These are phyloP conservation scores for Candida pseudoviswanathii DNA, from an alignment of 1,139 yeast species.

Conservation along the genomic window DNA sequence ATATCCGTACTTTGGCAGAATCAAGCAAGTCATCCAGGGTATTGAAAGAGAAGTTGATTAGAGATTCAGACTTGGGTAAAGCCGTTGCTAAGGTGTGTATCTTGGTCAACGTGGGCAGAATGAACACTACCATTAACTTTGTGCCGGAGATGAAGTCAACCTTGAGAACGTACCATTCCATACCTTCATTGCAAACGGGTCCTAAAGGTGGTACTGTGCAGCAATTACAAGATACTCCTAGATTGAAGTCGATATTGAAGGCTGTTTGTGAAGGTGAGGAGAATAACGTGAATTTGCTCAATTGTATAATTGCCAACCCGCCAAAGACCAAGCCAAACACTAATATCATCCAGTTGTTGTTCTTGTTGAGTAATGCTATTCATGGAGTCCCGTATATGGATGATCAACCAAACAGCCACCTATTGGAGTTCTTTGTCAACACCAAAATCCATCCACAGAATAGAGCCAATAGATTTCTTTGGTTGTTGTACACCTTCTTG, in stretches of 20 bases:
- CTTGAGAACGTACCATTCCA: constrained; percentile 87
- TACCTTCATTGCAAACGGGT: constrained; percentile 82
- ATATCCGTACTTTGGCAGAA: constrained; percentile 78
- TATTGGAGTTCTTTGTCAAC: constrained; percentile 69
- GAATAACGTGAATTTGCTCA: constrained; percentile 40
- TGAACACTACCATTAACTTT: constrained; percentile 93
- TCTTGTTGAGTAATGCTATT: constrained; percentile 69
- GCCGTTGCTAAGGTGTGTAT: constrained; percentile 83
- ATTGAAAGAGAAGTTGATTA: constrained; percentile 71
- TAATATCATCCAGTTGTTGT: constrained; percentile 70
- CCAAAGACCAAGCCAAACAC: constrained; percentile 47
- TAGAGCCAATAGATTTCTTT: constrained; percentile 73
- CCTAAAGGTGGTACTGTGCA: constrained; percentile 56
- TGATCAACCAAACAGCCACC: constrained; percentile 27
- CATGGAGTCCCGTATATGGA: constrained; percentile 23
- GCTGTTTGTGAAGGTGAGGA: constrained; percentile 64
- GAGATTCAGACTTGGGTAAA: constrained; percentile 63
- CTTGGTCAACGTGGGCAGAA: constrained; percentile 87
- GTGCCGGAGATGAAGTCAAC: constrained; percentile 97
- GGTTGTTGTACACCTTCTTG: constrained; percentile 80
- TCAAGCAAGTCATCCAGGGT: constrained; percentile 84
- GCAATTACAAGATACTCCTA: constrained; percentile 92
- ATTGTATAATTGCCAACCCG: constrained; percentile 44
- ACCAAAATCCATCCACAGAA: constrained; percentile 54
- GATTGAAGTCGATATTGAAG: constrained; percentile 85